Evolutionary conservation across 2,329 filamentous ascomycete species (phyloP).

Genomic region (Lasiodiplodia gonubiensis): DNA sequence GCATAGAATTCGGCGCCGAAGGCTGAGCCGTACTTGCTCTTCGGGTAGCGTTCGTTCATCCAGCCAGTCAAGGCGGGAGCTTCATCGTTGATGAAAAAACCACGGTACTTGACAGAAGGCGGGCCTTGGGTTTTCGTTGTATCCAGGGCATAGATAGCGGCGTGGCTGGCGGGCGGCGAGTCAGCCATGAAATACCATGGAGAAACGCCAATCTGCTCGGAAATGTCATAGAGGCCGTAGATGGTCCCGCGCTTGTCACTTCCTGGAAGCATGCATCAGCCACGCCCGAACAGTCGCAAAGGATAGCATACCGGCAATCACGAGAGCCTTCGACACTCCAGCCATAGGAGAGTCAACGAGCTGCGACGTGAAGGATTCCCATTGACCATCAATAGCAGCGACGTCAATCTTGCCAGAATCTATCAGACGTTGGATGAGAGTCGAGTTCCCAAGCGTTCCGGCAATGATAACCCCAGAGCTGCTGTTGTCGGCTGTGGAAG

Average conservation of each 20-base stretch:
- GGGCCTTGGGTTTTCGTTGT: conserved; percentile 62
- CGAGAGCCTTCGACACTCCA: conserved; percentile 63
- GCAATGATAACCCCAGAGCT: conserved; percentile 63
- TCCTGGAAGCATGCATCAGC: conserved; percentile 37
- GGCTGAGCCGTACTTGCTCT: conserved; percentile 42
- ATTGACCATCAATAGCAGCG: conserved; percentile 63
- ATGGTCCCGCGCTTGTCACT: conserved; percentile 72
- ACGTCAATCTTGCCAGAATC: conserved; percentile 63
- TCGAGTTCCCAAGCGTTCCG: conserved; percentile 70
- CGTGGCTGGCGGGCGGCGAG: conserved; percentile 58
- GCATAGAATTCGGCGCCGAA: conserved; percentile 69
- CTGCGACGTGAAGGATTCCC: conserved; percentile 71
- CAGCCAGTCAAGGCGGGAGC: conserved; percentile 71
- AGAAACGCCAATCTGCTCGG: conserved; percentile 75
- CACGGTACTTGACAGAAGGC: conserved; percentile 70
- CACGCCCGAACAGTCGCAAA: not conserved
- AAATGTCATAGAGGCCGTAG: conserved; percentile 73
- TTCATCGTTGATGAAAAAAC: conserved; percentile 74
- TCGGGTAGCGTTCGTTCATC: conserved; percentile 60
- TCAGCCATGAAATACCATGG: conserved; percentile 75
- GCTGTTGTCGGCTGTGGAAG: conserved; percentile 23
- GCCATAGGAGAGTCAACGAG: conserved; percentile 64
- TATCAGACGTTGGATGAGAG: conserved; percentile 65
- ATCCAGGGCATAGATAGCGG: conserved; percentile 61
- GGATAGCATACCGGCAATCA: conserved; percentile 60